Evolutionary conservation across 1,284 basidiomycete genomes (phyloP), one percentile per base, ranked within the genome.

Genomic region (Heterobasidion annosum): DNA sequence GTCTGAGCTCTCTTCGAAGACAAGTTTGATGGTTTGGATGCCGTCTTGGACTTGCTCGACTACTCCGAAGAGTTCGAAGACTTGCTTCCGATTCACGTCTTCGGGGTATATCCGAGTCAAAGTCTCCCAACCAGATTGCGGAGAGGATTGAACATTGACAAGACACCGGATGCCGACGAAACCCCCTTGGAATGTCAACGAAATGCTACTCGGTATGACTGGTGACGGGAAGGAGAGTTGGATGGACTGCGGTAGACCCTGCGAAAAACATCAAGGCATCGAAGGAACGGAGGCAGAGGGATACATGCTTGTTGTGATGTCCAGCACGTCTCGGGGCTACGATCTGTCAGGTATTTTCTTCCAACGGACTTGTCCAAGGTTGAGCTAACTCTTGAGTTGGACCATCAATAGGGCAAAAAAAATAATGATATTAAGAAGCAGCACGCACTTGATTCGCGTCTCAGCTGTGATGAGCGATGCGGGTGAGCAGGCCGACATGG

Each of bases 101-200:
- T 88, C 83, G 1, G 88, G 87, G 63, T 82, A 89, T 60, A 90
- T 71, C 16, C 74, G 70, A 1, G 75, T 73, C 56, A 81, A 65
- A 5, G 65, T 61, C 53, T 65, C 64, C 84, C 85, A 87, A 51
- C 54, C 56, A 19, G 56, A 56, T 34, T 57, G 59, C 10, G 62
- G 63, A 1, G 62, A 58, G 43, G 64, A 56, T 40, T 68, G 65
- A 44, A 74, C 64, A 35, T 79, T 70, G 6, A 91, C 61, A 1
- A 70, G 62, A 62, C 86, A 89, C 48, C 74, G 69, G 12, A 76
- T 84, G 8, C 86, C 88, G 0, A 85, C 89, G 65, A 91, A 91
- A 2, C 89, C 89, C 15, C 88, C 89, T 73, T 91, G 88, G 63
- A 91, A 91, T 1, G 83, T 89, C 57, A 90, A 58, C n/a, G 70